Evolutionary conservation across 2,329 filamentous ascomycete genomes (phyloP).

Genomic region (Ophiostoma novo-ulmi): DNA sequence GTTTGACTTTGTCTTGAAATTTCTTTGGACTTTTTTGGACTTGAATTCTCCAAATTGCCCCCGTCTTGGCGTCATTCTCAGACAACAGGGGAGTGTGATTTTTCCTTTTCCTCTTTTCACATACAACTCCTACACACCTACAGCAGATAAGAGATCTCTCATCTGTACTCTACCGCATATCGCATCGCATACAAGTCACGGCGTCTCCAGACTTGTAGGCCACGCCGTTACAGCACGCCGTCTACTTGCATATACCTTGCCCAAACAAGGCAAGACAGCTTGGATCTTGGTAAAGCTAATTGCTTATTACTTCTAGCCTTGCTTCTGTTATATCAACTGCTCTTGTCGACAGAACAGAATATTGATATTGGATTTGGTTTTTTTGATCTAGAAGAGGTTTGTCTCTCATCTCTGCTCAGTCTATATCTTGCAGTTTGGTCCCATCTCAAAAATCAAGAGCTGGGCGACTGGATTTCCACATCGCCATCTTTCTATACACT

Average conservation of each 20-base stretch:
- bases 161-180: background rate
- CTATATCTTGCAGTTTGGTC: background rate
- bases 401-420: background rate
- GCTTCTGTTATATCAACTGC: background rate
- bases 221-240: constrained; percentile 21
- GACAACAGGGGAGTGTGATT: background rate
- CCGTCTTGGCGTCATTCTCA: background rate
- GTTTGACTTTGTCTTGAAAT: background rate
- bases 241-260: background rate
- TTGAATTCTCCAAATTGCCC: background rate
- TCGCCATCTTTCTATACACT: background rate
- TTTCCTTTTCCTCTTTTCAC: background rate
- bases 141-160: background rate
- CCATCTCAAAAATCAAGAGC: background rate
- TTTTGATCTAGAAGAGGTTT: background rate
- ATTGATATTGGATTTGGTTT: background rate
- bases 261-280: background rate
- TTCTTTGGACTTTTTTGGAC: no score
- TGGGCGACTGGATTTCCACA: background rate
- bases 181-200: constrained; percentile 9
- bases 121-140: background rate
- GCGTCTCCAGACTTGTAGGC: constrained; percentile 16
- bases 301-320: background rate
- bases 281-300: background rate
- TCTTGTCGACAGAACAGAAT: background rate